These are phyloP conservation scores for Calonectria hongkongensis DNA, from an alignment of 2,329 filamentous ascomycete genomes.

Conservation along the genomic window DNA sequence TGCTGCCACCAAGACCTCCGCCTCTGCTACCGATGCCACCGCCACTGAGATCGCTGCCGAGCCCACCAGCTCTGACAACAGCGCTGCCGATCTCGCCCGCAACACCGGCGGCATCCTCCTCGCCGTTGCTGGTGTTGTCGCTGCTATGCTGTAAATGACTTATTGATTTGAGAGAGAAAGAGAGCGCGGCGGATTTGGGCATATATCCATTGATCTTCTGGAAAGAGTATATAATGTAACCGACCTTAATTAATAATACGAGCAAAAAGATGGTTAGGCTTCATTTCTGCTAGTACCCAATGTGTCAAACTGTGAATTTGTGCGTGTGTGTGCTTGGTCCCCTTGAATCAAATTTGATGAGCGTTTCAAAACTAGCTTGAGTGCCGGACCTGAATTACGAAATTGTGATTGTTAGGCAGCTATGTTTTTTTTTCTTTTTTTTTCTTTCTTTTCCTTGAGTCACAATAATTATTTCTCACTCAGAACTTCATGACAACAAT, in stretches of 20 bases:
- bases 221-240: constrained; percentile 50
- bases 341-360: too few species aligned
- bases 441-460: too few species aligned
- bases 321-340: too few species aligned
- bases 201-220: constrained; percentile 40
- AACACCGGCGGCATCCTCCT: constrained; percentile 60
- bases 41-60: constrained; percentile 45
- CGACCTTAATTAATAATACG: constrained; percentile 52
- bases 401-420: too few species aligned
- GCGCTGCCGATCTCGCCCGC: constrained; percentile 56
- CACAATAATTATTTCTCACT: too few species aligned
- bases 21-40: constrained; percentile 47
- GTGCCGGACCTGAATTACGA: too few species aligned
- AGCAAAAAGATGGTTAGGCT: constrained; percentile 23
- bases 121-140: constrained; percentile 62
- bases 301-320: too few species aligned
- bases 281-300: too few species aligned
- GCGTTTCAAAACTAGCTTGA: too few species aligned
- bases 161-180: constrained; percentile 7
- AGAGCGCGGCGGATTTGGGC: constrained; percentile 38
- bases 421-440: too few species aligned
- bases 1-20: constrained; percentile 44
- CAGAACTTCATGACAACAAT: too few species aligned
- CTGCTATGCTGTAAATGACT: constrained; percentile 59
- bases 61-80: constrained; percentile 49